These are phyloP conservation scores for Mediolabrus comicus DNA, from an alignment of 108 stramenopile genomes.

Conservation along the genomic window DNA sequence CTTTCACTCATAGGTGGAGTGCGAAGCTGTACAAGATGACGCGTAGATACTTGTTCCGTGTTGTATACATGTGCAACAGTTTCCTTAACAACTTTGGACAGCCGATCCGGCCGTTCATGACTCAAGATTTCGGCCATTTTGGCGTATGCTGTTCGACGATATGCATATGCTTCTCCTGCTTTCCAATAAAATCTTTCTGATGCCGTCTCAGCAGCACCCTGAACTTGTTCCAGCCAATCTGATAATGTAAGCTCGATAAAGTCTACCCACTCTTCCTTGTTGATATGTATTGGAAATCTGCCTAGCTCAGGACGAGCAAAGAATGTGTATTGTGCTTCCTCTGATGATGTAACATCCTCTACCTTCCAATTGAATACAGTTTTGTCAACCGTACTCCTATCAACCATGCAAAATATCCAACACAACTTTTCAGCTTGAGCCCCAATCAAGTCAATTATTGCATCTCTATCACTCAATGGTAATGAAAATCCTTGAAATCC, in stretches of 20 bases:
- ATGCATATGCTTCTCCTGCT: constrained; percentile 72
- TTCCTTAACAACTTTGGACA: constrained; percentile 24
- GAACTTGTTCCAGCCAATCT: constrained; percentile 84
- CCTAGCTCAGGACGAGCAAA: constrained; percentile 69
- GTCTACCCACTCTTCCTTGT: constrained; percentile 69
- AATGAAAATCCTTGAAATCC: constrained; percentile 78
- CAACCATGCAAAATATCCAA: constrained; percentile 80
- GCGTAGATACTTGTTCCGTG: constrained; percentile 49
- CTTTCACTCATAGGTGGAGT: constrained; percentile 65
- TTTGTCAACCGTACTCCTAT: constrained; percentile 65
- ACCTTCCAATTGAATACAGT: constrained; percentile 57
- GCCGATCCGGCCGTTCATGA: constrained; percentile 43
- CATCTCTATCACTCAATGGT: constrained; percentile 52
- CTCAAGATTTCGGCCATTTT: constrained; percentile 62
- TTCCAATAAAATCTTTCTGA: constrained; percentile 60
- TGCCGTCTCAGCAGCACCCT: constrained; percentile 62
- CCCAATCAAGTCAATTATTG: constrained; percentile 60
- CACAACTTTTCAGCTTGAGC: constrained; percentile 62
- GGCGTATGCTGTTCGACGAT: constrained; percentile 63
- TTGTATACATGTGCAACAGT: constrained; percentile 54
- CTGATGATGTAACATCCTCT: background rate
- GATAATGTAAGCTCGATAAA: constrained; percentile 72
- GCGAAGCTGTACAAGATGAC: constrained; percentile 58
- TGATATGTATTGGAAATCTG: constrained; percentile 55
- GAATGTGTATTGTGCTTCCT: constrained; percentile 31